phyloP scores from a whole-genome alignment of 2,329 filamentous ascomycete genomes.

The Leptographium procerum region DNA sequence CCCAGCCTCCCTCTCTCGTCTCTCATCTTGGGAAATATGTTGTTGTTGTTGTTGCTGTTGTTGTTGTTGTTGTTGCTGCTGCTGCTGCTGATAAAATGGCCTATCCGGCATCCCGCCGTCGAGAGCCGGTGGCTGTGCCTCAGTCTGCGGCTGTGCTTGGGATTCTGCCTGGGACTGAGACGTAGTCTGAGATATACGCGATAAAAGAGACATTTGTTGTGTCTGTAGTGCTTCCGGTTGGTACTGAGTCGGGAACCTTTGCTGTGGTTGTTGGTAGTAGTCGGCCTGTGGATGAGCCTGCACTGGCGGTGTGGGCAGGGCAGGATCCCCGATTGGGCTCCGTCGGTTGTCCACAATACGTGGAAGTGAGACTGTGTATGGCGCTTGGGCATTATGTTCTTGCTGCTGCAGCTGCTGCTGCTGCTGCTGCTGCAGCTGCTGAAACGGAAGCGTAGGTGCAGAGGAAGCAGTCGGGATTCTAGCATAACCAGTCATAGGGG shows the following conservation, averaged over 20 bases:
- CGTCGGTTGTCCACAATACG: not conserved
- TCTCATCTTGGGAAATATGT: not conserved
- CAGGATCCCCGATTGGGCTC: not conserved
- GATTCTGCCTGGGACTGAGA: not conserved
- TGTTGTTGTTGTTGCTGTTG: not conserved
- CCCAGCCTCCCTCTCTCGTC: not conserved
- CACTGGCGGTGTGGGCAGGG: not conserved
- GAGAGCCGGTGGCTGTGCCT: too few relatives aligned
- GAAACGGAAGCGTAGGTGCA: not conserved
- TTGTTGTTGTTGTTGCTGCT: not conserved
- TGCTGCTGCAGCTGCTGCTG: not conserved
- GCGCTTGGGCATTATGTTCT: not conserved
- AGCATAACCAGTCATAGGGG: not conserved
- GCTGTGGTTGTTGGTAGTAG: not conserved
- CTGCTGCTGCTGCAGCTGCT: not conserved
- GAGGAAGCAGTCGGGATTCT: not conserved
- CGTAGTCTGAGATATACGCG: not conserved
- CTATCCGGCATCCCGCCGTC: too few relatives aligned
- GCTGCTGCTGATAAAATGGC: too few relatives aligned
- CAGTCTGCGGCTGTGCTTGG: not conserved
- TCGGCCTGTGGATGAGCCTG: not conserved
- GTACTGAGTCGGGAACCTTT: too few relatives aligned
- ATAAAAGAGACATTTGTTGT: not conserved
- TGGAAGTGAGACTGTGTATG: not conserved
- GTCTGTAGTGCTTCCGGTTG: not conserved